Evolutionary conservation across 192 early-diverging fungal genomes (phyloP), one percentile per base, ranked within the genome.

Genomic region (Neocallimastix lanati): DNA sequence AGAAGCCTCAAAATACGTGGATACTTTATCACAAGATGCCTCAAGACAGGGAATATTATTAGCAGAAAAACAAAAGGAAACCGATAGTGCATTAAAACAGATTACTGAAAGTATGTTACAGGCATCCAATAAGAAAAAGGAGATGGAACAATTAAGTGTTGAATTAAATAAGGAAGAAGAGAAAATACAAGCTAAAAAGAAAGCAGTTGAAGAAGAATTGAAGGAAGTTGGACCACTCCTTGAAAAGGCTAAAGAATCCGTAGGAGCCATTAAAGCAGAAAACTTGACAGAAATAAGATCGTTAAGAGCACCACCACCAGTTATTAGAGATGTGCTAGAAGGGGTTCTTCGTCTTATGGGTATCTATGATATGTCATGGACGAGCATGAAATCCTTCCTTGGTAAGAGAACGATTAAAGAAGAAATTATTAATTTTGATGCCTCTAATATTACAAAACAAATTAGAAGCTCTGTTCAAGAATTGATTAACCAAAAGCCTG

Each of bases 351-450:
- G 88, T 14, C 80, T 91, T 16, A 88, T 91, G 85, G 90, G 90
- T 29, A 87, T 83, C 29, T 79, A 88, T 76, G 90, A 91, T 79
- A 91, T 89, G 86, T 90, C 89, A 11, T 91, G 90, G 90, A 91
- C 88, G 50, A 91, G 88, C 80, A 91, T 91, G 90, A 91, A 91
- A 79, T 84, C 87, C 0, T 91, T 91, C 80, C 82, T 91, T 28
- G 90, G 90, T 28, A 88, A 91, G 79, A 30, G 90, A 30, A 88
- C 87, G 0, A 83, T 91, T 13, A 91, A 91, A 77, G 90, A 91
- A 28, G 90, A 91, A 27, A 58, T 82, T 28, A 84, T 91, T 83
- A 90, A 89, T 81, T 91, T 91, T 79, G 83, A 90, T 76, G 88
- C 88, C 25, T 80, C 86, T 29, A 87, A 80, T 28, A 88, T 91